Evolutionary conservation across 1,139 yeast species (phyloP).

Genomic region (Candida pseudoviswanathii): DNA sequence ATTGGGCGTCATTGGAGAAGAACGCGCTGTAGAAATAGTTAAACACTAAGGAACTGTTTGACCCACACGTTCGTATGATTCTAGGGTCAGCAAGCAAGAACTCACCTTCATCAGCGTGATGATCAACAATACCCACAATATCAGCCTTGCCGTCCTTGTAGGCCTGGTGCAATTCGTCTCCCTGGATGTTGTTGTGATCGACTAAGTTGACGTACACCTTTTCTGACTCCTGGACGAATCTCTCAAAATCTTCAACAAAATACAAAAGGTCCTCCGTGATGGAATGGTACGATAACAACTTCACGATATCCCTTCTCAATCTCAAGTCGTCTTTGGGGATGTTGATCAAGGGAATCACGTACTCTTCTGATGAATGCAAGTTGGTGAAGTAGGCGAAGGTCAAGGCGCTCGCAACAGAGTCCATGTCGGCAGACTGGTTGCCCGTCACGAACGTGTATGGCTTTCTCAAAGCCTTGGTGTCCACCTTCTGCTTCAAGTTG

Average conservation of each 20-base stretch:
- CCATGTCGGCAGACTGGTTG: slow-evolving; percentile 84
- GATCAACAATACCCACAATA: slow-evolving; percentile 75
- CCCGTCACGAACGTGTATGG: slow-evolving; percentile 66
- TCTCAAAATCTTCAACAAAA: slow-evolving; percentile 64
- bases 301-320: slow-evolving; percentile 70
- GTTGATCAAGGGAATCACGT: slow-evolving; percentile 67
- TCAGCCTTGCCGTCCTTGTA: slow-evolving; percentile 25
- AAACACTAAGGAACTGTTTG: slow-evolving; percentile 76
- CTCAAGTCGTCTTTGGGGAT: slow-evolving; percentile 66
- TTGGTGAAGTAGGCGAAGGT: slow-evolving; percentile 61
- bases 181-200: slow-evolving; percentile 79
- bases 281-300: slow-evolving; percentile 50
- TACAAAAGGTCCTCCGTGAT: slow-evolving; percentile 54
- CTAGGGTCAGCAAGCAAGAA: slow-evolving; percentile 57
- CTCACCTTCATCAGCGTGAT: slow-evolving; percentile 73
- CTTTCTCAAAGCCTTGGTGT: slow-evolving; percentile 14
- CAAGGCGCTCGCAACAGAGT: slow-evolving; percentile 78
- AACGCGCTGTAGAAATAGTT: slow-evolving; percentile 53
- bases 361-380: slow-evolving; percentile 18
- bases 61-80: slow-evolving; percentile 63
- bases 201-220: slow-evolving; percentile 58
- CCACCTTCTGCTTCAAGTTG: slow-evolving; percentile 22
- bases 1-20: slow-evolving; percentile 16
- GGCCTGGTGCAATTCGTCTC: slow-evolving; percentile 33
- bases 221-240: slow-evolving; percentile 18